phyloP scores from a whole-genome alignment of 1,139 yeast genomes.

The Kurtzmaniella quercitrusa region DNA sequence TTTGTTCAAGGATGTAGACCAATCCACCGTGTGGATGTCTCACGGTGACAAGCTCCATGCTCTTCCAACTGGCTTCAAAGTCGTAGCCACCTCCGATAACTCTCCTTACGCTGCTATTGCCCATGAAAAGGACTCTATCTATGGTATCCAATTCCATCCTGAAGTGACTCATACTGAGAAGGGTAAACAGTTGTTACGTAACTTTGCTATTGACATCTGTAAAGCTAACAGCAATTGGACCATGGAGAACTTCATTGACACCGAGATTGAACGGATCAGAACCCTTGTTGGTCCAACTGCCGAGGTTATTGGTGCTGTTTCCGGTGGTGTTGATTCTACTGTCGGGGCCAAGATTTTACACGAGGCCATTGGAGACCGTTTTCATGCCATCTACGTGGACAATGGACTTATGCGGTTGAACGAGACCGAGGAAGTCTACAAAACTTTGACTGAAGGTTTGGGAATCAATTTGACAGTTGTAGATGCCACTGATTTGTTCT shows the following conservation, averaged over 20 bases:
- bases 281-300: slow-evolving; percentile 94
- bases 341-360: slow-evolving; percentile 98
- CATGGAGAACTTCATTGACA: slow-evolving; percentile 95
- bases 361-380: slow-evolving; percentile 97
- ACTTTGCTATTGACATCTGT: slow-evolving; percentile 92
- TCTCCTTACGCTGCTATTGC: slow-evolving; percentile 95
- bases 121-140: slow-evolving; percentile 67
- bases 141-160: slow-evolving; percentile 98
- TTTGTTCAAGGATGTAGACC: slow-evolving; percentile 81
- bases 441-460: slow-evolving; percentile 85
- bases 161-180: slow-evolving; percentile 95
- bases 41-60: slow-evolving; percentile 95
- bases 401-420: slow-evolving; percentile 96
- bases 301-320: slow-evolving; percentile 98
- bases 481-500: slow-evolving; percentile 89
- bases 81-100: slow-evolving; percentile 88
- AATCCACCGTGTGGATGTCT: slow-evolving; percentile 98
- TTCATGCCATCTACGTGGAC: slow-evolving; percentile 97
- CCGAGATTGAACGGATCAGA: slow-evolving; percentile 90
- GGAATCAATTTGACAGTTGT: slow-evolving; percentile 93
- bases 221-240: slow-evolving; percentile 89
- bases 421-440: slow-evolving; percentile 84
- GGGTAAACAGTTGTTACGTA: slow-evolving; percentile 82
- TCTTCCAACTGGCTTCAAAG: slow-evolving; percentile 83
- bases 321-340: slow-evolving; percentile 99